A percentile compares a stretch with the other conserved stretches of the same genome.
Conservation (phyloP, 306 rosid genomes). For the Corylus avellana region DNA sequence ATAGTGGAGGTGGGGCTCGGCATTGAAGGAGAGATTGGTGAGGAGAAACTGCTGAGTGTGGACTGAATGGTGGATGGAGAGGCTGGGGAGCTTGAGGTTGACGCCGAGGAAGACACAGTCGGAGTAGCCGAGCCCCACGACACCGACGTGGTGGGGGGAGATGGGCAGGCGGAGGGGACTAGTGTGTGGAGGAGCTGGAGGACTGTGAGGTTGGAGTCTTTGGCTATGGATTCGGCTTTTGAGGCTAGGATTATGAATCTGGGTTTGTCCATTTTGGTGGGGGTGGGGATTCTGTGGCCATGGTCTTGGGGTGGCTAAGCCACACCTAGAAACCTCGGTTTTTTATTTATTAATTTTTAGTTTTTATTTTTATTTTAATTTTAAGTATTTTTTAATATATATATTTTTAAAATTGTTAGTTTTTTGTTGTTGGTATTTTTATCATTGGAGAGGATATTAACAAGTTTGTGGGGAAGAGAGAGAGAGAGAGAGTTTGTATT, state of each 20-base stretch:
- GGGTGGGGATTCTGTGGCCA: background rate
- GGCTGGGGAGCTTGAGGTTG: slow-evolving; percentile 84
- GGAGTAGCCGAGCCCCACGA: slow-evolving; percentile 68
- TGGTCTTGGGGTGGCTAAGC: too few species aligned
- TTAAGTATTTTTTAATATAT: too few species aligned
- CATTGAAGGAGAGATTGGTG: slow-evolving; percentile 64
- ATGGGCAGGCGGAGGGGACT: slow-evolving; percentile 69
- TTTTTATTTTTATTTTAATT: too few species aligned
- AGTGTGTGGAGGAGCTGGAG: slow-evolving; percentile 58
- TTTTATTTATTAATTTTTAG: too few species aligned
- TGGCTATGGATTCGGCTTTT: slow-evolving; percentile 56
- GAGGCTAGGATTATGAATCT: slow-evolving; percentile 60
- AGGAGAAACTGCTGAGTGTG: slow-evolving; percentile 96
- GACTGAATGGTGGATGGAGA: slow-evolving; percentile 85
- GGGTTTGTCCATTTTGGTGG: slow-evolving; percentile 52
- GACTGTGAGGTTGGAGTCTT: slow-evolving; percentile 30
- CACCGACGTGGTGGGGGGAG: slow-evolving; percentile 75
- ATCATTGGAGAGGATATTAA: too few species aligned
- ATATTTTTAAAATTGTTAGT: too few species aligned
- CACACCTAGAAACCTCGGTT: too few species aligned
- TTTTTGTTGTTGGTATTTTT: too few species aligned
- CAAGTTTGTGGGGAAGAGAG: too few species aligned
- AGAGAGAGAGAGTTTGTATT: too few species aligned
- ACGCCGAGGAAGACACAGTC: slow-evolving; percentile 80
- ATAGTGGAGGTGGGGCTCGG: slow-evolving; percentile 52